These are phyloP conservation scores for Sphagnum contortum DNA, from an alignment of 225 moss, liverwort and hornwort species.

Conservation along the genomic window DNA sequence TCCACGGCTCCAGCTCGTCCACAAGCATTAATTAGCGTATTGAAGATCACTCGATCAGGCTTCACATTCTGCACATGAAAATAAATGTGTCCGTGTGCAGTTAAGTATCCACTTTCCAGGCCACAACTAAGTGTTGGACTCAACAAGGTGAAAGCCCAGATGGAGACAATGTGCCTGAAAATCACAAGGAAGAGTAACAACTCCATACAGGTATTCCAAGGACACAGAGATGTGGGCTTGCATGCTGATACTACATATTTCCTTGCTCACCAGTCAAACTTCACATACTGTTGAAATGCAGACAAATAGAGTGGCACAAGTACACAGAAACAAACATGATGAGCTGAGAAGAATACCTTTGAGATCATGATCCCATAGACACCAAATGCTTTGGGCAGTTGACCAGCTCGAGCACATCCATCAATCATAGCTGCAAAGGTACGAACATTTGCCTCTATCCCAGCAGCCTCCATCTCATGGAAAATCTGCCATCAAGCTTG, in stretches of 20 bases:
- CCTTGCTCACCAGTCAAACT: no score
- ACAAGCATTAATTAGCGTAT: constrained; percentile 86
- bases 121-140: no score
- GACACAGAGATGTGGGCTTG: no score
- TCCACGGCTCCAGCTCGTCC: constrained; percentile 89
- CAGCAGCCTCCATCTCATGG: constrained; percentile 82
- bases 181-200: no score
- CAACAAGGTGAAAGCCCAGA: no score
- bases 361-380: constrained; percentile 96
- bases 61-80: constrained; percentile 58
- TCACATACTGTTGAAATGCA: no score
- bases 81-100: background rate
- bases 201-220: no score
- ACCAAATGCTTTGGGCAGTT: constrained; percentile 95
- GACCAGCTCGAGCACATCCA: constrained; percentile 90
- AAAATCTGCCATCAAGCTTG: constrained; percentile 43
- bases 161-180: no score
- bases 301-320: no score
- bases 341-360: constrained; percentile 34
- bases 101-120: no score
- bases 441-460: constrained; percentile 54
- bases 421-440: constrained; percentile 97
- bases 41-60: constrained; percentile 90
- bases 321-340: no score
- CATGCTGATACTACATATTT: no score